A percentile compares a stretch with the other conserved stretches of the same genome.
Evolutionary conservation across 495 filamentous ascomycete genomes (phyloP).

Genomic region (Hypomontagnella monticulosa): DNA sequence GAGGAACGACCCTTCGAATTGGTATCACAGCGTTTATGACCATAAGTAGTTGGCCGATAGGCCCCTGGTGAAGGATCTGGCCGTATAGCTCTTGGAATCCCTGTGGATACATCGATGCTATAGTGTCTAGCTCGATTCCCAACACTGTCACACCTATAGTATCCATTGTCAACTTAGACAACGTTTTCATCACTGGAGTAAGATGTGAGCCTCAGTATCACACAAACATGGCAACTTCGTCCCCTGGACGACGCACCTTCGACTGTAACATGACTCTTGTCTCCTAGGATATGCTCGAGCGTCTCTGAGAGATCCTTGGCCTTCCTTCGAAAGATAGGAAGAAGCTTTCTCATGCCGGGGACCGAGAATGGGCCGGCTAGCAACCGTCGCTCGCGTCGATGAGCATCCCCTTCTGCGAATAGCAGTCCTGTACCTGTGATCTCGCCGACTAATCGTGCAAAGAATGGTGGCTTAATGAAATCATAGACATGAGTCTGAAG

Average conservation of each 20-base stretch:
- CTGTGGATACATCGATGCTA: slow-evolving; percentile 52
- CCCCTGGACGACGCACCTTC: slow-evolving; percentile 25
- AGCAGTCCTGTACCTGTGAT: slow-evolving; percentile 47
- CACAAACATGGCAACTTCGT: background rate
- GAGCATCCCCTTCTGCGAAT: slow-evolving; percentile 47
- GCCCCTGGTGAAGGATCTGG: slow-evolving; percentile 44
- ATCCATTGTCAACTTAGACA: slow-evolving; percentile 65
- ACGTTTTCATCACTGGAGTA: slow-evolving; percentile 27
- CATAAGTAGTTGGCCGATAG: slow-evolving; percentile 43
- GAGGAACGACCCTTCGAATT: slow-evolving; percentile 37
- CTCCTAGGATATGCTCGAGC: slow-evolving; percentile 22
- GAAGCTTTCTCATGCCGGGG: slow-evolving; percentile 37
- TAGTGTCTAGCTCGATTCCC: slow-evolving; percentile 69
- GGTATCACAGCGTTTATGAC: slow-evolving; percentile 45
- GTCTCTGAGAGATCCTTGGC: slow-evolving; percentile 16
- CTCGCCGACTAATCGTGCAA: slow-evolving; percentile 44
- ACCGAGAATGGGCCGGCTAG: slow-evolving; percentile 39
- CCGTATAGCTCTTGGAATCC: slow-evolving; percentile 42
- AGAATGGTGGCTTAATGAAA: slow-evolving; percentile 50
- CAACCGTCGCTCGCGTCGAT: slow-evolving; percentile 45
- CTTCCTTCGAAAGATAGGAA: slow-evolving; percentile 36
- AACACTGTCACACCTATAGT: slow-evolving; percentile 75
- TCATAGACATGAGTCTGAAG: slow-evolving; percentile 48
- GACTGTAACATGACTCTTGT: slow-evolving; percentile 29
- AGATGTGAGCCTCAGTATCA: background rate